Percentiles rank a stretch among this genome's conserved stretches.
These are phyloP conservation scores for Brassica nigra DNA, from an alignment of 345 rosid genomes.

Conservation along the genomic window DNA sequence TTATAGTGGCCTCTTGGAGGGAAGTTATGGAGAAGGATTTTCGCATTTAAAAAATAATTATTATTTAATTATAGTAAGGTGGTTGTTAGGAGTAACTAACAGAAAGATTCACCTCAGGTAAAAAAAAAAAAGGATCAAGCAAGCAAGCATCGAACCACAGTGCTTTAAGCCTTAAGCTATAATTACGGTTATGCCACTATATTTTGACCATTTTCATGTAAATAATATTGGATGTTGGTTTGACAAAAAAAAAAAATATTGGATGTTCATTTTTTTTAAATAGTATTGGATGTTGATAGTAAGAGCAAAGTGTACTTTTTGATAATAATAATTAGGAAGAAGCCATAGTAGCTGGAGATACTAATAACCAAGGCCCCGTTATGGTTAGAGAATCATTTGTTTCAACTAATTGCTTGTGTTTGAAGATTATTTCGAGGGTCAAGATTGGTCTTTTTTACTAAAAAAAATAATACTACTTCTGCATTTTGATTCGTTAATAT, in stretches of 20 bases:
- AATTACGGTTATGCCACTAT: slow-evolving; percentile 25
- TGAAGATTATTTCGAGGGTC: slow-evolving; percentile 31
- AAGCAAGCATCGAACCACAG: neutral
- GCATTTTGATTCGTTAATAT: slow-evolving; percentile 1
- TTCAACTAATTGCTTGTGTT: slow-evolving; percentile 44
- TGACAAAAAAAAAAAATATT: no score
- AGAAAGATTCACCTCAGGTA: slow-evolving; percentile 12
- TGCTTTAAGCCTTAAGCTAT: neutral
- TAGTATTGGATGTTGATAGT: neutral
- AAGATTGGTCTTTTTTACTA: slow-evolving; percentile 27
- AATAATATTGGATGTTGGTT: neutral
- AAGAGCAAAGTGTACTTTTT: neutral
- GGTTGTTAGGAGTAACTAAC: slow-evolving; percentile 30
- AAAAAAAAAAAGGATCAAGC: neutral
- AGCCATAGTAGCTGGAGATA: slow-evolving; percentile 28
- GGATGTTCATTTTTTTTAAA: no score
- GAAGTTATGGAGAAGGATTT: slow-evolving; percentile 12
- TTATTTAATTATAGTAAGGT: neutral
- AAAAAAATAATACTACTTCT: neutral
- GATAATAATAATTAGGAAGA: slow-evolving; percentile 5
- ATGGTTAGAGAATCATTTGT: slow-evolving; percentile 44
- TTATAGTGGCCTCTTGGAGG: slow-evolving; percentile 40
- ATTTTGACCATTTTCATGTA: neutral
- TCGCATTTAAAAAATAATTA: neutral
- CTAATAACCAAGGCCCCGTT: slow-evolving; percentile 33